Base-by-base conservation (phyloP, 345 rosid species). In the Eucalyptus tenuipes region DNA sequence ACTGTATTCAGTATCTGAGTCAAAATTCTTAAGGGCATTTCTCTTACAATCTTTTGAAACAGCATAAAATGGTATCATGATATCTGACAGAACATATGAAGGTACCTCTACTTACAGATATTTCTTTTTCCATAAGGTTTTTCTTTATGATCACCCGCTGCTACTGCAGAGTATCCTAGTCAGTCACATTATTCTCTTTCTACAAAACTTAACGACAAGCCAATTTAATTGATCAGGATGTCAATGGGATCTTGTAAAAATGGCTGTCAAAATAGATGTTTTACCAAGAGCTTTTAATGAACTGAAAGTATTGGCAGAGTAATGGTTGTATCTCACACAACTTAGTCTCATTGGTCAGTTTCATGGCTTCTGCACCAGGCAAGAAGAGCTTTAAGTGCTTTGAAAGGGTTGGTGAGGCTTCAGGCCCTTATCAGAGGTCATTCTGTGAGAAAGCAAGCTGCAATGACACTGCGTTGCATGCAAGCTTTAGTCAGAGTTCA, bases 401-500 rank as follows among this genome's bases (percentile, higher is more conserved):
- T 98, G 92, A 98, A 96, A 91, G 99, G 99, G 91, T 92, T 97
- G 90, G 99, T 98, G 90, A 95, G 99, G 92, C 97, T 97, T 86
- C 99, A 98, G 93, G 99, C 99, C 31, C 98, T 97, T 91, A 97
- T 96, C 29, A 94, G 99, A 91, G 99, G 99, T 61, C 98, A 96
- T 88, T 98, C 99, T 88, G 99, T 96, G 89, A 96, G 99, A 92
- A 98, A 98, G 91, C 99, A 98, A 93, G 99, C 99, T 90, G 99
- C 99, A 84, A 95, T 97, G 89, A 98, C 99, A 37, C 98, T 98
- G 88, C 96, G 97, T 90, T 96, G 99, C 91, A 98, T 98, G 99
- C 99, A 97, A 98, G 99, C 99, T 50, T 94, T 98, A 85, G 99
- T 98, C 85, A 96, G 99, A 91, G 99, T 98, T 93, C 99, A 98